Percentiles rank a stretch among this genome's conserved stretches.
phyloP scores from a whole-genome alignment of 1,284 basidiomycete genomes.

The Mycena citricolor region DNA sequence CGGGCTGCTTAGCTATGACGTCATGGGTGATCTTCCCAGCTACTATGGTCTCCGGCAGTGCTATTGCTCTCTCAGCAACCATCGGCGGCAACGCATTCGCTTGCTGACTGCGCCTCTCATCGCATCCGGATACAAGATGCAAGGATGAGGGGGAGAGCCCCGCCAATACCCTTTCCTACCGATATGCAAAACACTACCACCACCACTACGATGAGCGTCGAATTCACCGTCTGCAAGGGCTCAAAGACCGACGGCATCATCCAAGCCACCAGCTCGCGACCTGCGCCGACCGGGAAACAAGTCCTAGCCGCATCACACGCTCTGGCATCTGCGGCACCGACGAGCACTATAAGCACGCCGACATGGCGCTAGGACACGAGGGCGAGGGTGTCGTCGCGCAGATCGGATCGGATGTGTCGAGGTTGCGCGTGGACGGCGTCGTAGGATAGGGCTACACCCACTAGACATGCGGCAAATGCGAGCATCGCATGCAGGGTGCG shows the following conservation, averaged over 20 bases:
- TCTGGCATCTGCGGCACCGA: conserved; percentile 16
- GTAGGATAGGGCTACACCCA: conserved; percentile 8
- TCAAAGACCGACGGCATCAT: conserved; percentile 6
- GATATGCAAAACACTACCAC: too few species aligned
- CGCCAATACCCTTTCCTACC: too few species aligned
- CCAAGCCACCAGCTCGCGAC: not conserved
- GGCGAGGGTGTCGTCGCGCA: conserved; percentile 15
- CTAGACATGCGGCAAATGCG: conserved; percentile 5
- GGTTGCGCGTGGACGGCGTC: conserved; percentile 1
- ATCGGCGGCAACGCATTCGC: too few species aligned
- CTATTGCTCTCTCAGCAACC: too few species aligned
- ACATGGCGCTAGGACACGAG: conserved; percentile 15
- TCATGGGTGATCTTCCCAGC: too few species aligned
- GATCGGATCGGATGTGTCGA: conserved; percentile 4
- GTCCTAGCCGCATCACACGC: conserved; percentile 16
- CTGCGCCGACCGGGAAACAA: conserved; percentile 2
- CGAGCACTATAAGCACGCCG: conserved; percentile 10
- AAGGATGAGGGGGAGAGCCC: too few species aligned
- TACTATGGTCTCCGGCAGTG: too few species aligned
- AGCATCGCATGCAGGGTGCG: conserved; percentile 1
- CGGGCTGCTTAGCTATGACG: too few species aligned
- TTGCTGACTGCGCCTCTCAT: too few species aligned
- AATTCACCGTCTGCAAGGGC: conserved; percentile 15
- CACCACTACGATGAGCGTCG: conserved; percentile 4
- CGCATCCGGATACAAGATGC: too few species aligned